Conservation (phyloP, 352 stramenopile species). For the Globisporangium radiosum region DNA sequence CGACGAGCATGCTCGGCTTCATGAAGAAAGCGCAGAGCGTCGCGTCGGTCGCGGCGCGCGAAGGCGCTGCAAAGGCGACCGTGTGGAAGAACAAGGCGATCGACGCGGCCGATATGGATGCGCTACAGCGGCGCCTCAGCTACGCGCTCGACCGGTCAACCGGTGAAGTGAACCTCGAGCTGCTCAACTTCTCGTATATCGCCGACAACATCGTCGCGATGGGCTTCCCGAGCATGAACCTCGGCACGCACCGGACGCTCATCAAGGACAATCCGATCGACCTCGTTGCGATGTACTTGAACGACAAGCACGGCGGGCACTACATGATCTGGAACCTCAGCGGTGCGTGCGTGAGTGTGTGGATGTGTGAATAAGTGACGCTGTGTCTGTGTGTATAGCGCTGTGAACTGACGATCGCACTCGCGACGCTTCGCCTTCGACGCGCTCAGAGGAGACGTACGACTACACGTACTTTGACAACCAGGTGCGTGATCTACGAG, state of each 20-base stretch:
- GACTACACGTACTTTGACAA: conserved; percentile 94
- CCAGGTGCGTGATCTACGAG: conserved; percentile 30
- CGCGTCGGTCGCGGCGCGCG: conserved; percentile 58
- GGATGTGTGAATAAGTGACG: neutral
- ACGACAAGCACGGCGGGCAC: conserved; percentile 89
- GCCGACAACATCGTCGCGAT: conserved; percentile 86
- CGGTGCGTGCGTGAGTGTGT: conserved; percentile 19
- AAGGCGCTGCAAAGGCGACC: conserved; percentile 67
- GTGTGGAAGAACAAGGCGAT: conserved; percentile 69
- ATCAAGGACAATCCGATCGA: conserved; percentile 88
- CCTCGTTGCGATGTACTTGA: conserved; percentile 91
- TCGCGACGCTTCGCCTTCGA: too few relatives aligned
- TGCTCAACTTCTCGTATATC: conserved; percentile 91
- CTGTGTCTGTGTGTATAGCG: too few relatives aligned
- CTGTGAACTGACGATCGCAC: neutral
- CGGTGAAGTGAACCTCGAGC: conserved; percentile 74
- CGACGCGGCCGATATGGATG: conserved; percentile 82
- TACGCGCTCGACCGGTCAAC: conserved; percentile 74
- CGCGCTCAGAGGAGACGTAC: conserved; percentile 90
- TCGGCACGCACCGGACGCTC: conserved; percentile 62
- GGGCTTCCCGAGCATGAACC: conserved; percentile 88
- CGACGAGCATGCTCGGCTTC: conserved; percentile 72
- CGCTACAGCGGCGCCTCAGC: conserved; percentile 71
- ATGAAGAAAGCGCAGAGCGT: conserved; percentile 83
- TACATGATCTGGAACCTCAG: conserved; percentile 99